Percentiles rank a stretch among this genome's conserved stretches.
These are phyloP conservation scores for Monotropa hypopitys DNA, from an alignment of 179 eudicot genomes.

Conservation along the genomic window DNA sequence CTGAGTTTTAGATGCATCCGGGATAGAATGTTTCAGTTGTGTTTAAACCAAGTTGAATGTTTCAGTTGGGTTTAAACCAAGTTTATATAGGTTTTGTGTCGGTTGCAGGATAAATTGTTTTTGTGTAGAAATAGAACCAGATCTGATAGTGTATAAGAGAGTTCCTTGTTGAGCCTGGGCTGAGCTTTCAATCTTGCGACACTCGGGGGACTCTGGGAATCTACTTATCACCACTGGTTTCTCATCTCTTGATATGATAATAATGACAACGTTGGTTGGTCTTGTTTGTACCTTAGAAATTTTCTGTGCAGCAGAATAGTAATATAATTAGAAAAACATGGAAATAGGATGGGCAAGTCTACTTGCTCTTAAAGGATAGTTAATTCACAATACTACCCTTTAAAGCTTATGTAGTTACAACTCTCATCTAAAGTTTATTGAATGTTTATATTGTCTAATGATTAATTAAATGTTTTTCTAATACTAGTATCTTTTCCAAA, in stretches of 20 bases:
- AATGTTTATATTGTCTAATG: no score
- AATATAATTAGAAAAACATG: no score
- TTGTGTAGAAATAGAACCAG: conserved; percentile 7
- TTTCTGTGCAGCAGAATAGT: no score
- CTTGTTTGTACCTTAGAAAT: no score
- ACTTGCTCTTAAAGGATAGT: no score
- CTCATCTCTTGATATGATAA: not conserved
- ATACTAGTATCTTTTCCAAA: no score
- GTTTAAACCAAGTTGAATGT: not conserved
- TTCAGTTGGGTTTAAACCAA: not conserved
- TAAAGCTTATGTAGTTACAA: no score
- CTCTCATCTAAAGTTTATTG: no score
- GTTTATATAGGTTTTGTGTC: not conserved
- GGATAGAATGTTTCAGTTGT: not conserved
- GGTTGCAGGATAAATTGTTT: not conserved
- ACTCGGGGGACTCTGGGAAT: not conserved
- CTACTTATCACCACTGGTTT: not conserved
- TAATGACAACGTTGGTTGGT: no score
- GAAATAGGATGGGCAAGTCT: no score
- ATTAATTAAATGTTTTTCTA: no score
- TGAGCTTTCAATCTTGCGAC: not conserved
- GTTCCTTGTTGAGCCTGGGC: not conserved
- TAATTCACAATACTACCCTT: no score
- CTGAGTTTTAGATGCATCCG: conserved; percentile 1
- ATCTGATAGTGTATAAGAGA: not conserved